A percentile compares a stretch with the other conserved stretches of the same genome.
phyloP scores from a whole-genome alignment of 2,329 filamentous ascomycete genomes.

The Fusarium sp. region DNA sequence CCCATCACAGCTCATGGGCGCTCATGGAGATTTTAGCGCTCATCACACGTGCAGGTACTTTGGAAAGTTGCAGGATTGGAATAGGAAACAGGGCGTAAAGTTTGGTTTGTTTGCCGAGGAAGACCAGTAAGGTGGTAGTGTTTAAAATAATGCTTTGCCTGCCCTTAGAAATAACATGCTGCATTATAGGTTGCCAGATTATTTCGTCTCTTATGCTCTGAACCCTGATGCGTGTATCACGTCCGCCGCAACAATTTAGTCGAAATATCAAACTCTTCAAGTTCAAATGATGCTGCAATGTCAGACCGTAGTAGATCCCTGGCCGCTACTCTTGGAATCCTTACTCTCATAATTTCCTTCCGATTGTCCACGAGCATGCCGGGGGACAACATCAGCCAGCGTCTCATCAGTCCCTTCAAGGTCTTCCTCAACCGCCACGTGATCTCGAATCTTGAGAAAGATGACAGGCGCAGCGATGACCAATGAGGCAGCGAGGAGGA shows the following conservation, averaged over 20 bases:
- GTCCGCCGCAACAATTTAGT: neutral
- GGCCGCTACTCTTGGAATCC: neutral
- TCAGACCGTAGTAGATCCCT: slow-evolving; percentile 5
- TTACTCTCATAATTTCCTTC: neutral
- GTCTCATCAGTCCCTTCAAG: slow-evolving; percentile 88
- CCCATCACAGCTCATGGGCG: too few species aligned
- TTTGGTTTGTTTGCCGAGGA: too few species aligned
- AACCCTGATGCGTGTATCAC: neutral
- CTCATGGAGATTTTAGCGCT: too few species aligned
- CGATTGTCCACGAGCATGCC: neutral
- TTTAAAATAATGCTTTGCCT: too few species aligned
- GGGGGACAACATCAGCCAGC: slow-evolving; percentile 69
- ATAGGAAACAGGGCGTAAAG: too few species aligned
- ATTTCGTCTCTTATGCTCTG: too few species aligned
- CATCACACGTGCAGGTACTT: too few species aligned
- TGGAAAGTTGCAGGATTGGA: too few species aligned
- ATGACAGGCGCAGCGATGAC: slow-evolving; percentile 83
- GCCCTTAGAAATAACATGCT: too few species aligned
- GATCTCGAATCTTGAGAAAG: slow-evolving; percentile 81
- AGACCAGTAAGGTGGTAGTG: too few species aligned
- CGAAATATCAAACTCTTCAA: neutral
- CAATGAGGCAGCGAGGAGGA: slow-evolving; percentile 75
- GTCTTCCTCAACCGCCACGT: slow-evolving; percentile 80
- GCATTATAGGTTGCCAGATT: too few species aligned
- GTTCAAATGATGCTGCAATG: neutral